phyloP scores from a whole-genome alignment of 1,284 basidiomycete species.

The Tetrapyrgos nigripes region DNA sequence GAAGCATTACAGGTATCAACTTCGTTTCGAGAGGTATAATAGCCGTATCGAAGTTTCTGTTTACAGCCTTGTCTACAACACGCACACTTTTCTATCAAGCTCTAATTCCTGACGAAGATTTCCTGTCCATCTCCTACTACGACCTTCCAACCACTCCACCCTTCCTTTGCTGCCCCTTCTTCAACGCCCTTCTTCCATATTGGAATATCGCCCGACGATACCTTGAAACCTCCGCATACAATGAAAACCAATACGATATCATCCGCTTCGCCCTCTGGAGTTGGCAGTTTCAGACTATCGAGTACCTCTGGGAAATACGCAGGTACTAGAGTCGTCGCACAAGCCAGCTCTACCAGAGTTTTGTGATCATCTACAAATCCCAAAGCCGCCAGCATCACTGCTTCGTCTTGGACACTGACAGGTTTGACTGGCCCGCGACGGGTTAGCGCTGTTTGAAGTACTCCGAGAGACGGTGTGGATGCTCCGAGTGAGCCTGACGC shows the following conservation, averaged over 20 bases:
- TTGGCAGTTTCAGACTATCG: slow-evolving; percentile 49
- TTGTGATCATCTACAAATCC: slow-evolving; percentile 78
- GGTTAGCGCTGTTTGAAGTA: slow-evolving; percentile 68
- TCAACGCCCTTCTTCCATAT: slow-evolving; percentile 51
- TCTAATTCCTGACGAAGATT: no score
- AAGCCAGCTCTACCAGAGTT: slow-evolving; percentile 73
- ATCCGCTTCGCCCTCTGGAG: slow-evolving; percentile 28
- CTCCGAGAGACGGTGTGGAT: slow-evolving; percentile 61
- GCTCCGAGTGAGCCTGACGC: slow-evolving; percentile 76
- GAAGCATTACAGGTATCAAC: no score
- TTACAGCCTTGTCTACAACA: no score
- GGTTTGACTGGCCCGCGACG: slow-evolving; percentile 60
- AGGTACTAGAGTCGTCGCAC: slow-evolving; percentile 67
- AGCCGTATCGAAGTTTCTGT: no score
- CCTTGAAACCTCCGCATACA: slow-evolving; percentile 77
- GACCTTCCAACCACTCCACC: slow-evolving; percentile 38
- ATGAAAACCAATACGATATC: slow-evolving; percentile 58
- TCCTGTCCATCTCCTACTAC: slow-evolving; percentile 4
- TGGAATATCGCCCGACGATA: slow-evolving; percentile 56
- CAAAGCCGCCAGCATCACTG: slow-evolving; percentile 65
- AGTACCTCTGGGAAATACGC: slow-evolving; percentile 68
- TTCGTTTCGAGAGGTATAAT: no score
- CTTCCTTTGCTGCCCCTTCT: slow-evolving; percentile 30
- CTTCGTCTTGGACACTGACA: slow-evolving; percentile 67
- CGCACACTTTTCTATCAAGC: no score